Conservation (phyloP, 2,329 filamentous ascomycete genomes). For the Alternaria consortialis region DNA sequence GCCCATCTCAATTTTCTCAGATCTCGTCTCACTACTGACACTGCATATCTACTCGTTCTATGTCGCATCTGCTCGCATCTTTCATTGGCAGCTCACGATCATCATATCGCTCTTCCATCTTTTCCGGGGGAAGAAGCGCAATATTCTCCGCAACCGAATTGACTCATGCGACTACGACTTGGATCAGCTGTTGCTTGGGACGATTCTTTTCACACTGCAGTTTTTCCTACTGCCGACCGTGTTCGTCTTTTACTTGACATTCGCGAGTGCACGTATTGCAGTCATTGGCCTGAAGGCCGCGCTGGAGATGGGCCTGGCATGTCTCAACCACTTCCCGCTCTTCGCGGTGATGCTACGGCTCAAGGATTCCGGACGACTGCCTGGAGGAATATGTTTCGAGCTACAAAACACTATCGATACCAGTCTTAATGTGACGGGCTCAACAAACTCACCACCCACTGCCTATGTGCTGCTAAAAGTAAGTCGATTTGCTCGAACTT, state of each 20-base stretch:
- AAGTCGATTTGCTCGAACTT: slow-evolving; percentile 20
- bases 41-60: slow-evolving; percentile 99
- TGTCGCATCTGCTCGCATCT: slow-evolving; percentile 94
- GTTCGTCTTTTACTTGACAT: slow-evolving; percentile 95
- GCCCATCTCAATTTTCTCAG: slow-evolving; percentile 95
- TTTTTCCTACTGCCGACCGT: slow-evolving; percentile 96
- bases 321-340: slow-evolving; percentile 94
- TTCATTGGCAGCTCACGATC: slow-evolving; percentile 98
- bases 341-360: slow-evolving; percentile 96
- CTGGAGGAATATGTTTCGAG: slow-evolving; percentile 90
- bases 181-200: slow-evolving; percentile 94
- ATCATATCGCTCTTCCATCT: slow-evolving; percentile 98
- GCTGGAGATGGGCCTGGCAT: slow-evolving; percentile 91
- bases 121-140: slow-evolving; percentile 97
- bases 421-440: slow-evolving; percentile 49
- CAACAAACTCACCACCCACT: slow-evolving; percentile 63
- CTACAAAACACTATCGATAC: slow-evolving; percentile 73
- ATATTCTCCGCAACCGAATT: slow-evolving; percentile 94
- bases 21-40: slow-evolving; percentile 88
- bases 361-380: slow-evolving; percentile 89
- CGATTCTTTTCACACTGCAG: slow-evolving; percentile 92
- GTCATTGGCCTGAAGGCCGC: slow-evolving; percentile 93
- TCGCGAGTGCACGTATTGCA: slow-evolving; percentile 90
- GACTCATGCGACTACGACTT: slow-evolving; percentile 99
- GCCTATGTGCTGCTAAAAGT: slow-evolving; percentile 91